phyloP scores from a whole-genome alignment of 306 rosid species.

The Vigna unguiculata region DNA sequence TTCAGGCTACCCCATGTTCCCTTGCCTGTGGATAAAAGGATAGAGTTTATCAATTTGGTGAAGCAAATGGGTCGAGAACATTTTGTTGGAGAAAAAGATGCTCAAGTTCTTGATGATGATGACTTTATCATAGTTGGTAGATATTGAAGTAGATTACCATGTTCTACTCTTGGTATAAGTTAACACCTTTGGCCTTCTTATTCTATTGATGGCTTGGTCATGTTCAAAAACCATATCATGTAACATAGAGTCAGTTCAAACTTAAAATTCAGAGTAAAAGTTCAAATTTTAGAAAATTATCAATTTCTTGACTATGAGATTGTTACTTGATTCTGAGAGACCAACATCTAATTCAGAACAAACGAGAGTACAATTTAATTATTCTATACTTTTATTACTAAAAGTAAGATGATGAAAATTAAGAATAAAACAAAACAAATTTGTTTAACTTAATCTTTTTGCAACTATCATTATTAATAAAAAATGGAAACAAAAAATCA shows the following conservation, averaged over 20 bases:
- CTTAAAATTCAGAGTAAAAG: too few relatives aligned
- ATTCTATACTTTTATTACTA: too few relatives aligned
- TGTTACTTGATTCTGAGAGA: too few relatives aligned
- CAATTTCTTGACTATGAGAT: too few relatives aligned
- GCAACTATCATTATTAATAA: too few relatives aligned
- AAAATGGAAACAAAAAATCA: too few relatives aligned
- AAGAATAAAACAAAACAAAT: too few relatives aligned
- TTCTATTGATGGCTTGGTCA: neutral
- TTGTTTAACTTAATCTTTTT: too few relatives aligned
- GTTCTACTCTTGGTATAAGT: neutral
- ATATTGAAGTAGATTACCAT: constrained; percentile 15
- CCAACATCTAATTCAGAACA: too few relatives aligned
- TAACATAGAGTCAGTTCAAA: neutral
- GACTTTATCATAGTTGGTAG: constrained; percentile 45
- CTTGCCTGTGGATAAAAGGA: constrained; percentile 70
- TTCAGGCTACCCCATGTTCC: constrained; percentile 95
- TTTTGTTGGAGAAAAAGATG: constrained; percentile 77
- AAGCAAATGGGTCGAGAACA: constrained; percentile 72
- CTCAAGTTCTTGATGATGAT: constrained; percentile 70
- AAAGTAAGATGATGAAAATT: too few relatives aligned
- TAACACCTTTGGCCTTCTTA: constrained; percentile 2
- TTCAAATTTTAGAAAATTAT: too few relatives aligned
- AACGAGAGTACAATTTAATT: too few relatives aligned
- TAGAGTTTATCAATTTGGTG: constrained; percentile 78
- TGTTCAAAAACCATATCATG: neutral